Percentiles rank a stretch among this genome's conserved stretches.
Evolutionary conservation across 176 grass and related monocot species (phyloP).

Genomic region (Zea luxurians): DNA sequence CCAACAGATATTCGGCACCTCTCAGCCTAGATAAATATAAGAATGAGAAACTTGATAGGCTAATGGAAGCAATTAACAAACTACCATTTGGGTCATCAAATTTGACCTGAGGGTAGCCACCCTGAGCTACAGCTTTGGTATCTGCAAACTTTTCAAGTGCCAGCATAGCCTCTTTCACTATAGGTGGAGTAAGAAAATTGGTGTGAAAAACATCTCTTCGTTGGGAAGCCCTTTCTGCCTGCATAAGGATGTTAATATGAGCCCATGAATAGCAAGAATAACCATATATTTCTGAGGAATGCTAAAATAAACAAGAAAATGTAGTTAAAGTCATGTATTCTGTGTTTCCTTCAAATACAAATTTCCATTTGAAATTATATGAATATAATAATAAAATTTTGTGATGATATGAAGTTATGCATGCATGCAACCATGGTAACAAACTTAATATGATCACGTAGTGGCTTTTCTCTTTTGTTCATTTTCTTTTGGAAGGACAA

Average conservation of each 20-base stretch:
- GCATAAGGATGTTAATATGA: slow-evolving; percentile 21
- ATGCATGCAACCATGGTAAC: neutral
- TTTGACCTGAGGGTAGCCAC: slow-evolving; percentile 85
- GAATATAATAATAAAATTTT: neutral
- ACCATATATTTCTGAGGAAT: slow-evolving; percentile 6
- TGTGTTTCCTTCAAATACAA: neutral
- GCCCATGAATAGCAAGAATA: slow-evolving; percentile 3
- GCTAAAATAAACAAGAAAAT: neutral
- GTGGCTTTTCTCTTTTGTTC: neutral
- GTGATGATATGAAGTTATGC: neutral
- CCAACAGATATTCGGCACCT: slow-evolving; percentile 83
- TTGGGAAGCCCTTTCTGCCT: slow-evolving; percentile 63
- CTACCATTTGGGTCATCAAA: slow-evolving; percentile 21
- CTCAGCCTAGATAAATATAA: slow-evolving; percentile 64
- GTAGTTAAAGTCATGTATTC: neutral
- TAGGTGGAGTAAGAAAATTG: slow-evolving; percentile 80
- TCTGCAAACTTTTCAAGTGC: slow-evolving; percentile 72
- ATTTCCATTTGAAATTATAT: neutral
- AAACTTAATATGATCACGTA: neutral
- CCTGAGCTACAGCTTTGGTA: slow-evolving; percentile 79
- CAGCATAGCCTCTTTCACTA: slow-evolving; percentile 62
- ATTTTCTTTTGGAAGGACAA: neutral
- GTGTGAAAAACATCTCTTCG: slow-evolving; percentile 77
- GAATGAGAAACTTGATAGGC: slow-evolving; percentile 6
- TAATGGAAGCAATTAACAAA: slow-evolving; percentile 27